These are phyloP conservation scores for Ustilago tritici DNA, from an alignment of 1,284 basidiomycete species.

Conservation along the genomic window DNA sequence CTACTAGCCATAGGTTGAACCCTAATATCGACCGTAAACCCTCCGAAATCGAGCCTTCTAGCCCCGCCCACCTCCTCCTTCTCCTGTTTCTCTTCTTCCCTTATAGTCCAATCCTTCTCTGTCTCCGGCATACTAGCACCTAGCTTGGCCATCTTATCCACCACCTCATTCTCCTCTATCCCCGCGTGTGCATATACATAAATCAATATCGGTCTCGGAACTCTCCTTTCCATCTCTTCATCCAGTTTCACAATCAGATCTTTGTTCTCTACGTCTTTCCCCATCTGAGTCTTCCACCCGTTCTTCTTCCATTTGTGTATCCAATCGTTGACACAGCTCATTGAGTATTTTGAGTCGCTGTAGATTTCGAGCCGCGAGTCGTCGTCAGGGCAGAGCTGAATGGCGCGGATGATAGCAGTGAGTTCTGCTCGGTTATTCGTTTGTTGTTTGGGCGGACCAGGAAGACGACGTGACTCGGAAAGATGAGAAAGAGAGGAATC, in stretches of 20 bases:
- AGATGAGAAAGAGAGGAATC: conserved; percentile 70
- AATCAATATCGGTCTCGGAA: conserved; percentile 70
- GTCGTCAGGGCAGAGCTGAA: conserved; percentile 76
- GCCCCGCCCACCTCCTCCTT: neutral
- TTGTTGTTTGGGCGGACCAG: conserved; percentile 75
- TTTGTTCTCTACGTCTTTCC: conserved; percentile 76
- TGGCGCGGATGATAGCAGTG: conserved; percentile 79
- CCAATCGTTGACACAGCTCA: conserved; percentile 75
- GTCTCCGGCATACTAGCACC: conserved; percentile 22
- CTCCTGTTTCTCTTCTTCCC: neutral
- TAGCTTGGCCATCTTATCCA: conserved; percentile 72
- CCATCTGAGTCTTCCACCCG: conserved; percentile 73
- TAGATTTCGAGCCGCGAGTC: conserved; percentile 75
- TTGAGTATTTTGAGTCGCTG: conserved; percentile 71
- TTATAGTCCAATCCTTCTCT: neutral
- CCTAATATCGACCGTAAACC: neutral
- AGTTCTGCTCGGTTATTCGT: conserved; percentile 90
- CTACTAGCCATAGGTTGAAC: too few species aligned
- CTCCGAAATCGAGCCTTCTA: neutral
- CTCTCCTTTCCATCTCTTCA: conserved; percentile 21
- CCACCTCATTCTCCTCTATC: conserved; percentile 80
- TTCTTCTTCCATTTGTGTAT: conserved; percentile 75
- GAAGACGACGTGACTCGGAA: conserved; percentile 81
- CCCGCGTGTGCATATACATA: conserved; percentile 81
- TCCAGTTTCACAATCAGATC: conserved; percentile 76